A percentile compares a stretch with the other conserved stretches of the same genome.
Evolutionary conservation across 176 grass and related monocot genomes (phyloP).

Genomic region (Oryza nivara): DNA sequence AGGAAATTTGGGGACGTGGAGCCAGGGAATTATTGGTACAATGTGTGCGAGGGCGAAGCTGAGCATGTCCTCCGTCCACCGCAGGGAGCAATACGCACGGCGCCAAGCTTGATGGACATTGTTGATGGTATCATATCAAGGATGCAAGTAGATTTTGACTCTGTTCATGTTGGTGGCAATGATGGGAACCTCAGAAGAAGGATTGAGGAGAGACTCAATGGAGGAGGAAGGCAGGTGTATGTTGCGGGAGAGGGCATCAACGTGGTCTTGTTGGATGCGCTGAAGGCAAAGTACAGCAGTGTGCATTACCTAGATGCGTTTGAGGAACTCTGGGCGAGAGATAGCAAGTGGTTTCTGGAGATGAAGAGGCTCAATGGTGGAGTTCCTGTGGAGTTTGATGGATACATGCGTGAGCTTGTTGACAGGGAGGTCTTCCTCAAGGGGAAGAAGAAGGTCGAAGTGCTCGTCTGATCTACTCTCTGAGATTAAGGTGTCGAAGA

Average conservation of each 20-base stretch:
- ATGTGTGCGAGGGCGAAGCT: conserved; percentile 64
- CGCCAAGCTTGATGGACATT: conserved; percentile 64
- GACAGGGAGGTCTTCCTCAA: conserved; percentile 72
- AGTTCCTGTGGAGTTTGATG: conserved; percentile 73
- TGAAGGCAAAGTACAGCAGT: conserved; percentile 42
- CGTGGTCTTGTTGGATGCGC: conserved; percentile 46
- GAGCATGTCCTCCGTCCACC: conserved; percentile 39
- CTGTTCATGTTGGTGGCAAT: conserved; percentile 44
- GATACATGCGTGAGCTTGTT: conserved; percentile 71
- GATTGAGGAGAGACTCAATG: conserved; percentile 45
- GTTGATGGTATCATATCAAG: conserved; percentile 56
- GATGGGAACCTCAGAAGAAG: conserved; percentile 31
- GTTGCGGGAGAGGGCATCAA: conserved; percentile 48
- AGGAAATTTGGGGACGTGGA: conserved; percentile 79
- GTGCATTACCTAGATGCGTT: conserved; percentile 66
- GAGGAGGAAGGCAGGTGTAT: conserved; percentile 60
- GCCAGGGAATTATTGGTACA: conserved; percentile 89
- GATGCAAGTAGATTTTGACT: conserved; percentile 68
- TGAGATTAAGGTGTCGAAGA: neutral
- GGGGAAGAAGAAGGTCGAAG: conserved; percentile 55
- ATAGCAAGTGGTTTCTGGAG: conserved; percentile 76
- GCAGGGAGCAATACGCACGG: conserved; percentile 40
- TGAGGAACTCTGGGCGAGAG: conserved; percentile 64
- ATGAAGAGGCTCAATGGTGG: conserved; percentile 77
- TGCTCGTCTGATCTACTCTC: conserved; percentile 38